Evolutionary conservation across 257 asterid species (phyloP).

Genomic region (Scutellaria baicalensis): DNA sequence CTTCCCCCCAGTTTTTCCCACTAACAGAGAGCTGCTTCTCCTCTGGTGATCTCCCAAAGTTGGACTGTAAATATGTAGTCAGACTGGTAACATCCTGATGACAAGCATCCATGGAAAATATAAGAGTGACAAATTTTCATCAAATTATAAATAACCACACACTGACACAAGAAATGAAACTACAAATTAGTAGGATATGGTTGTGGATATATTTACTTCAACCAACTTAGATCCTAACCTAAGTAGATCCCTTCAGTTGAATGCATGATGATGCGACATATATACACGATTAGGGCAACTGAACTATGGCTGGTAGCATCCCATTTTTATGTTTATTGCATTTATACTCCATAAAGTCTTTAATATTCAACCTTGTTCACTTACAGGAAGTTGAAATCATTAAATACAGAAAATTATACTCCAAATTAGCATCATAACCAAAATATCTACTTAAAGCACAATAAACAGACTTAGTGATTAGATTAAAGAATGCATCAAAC

Average conservation of each 20-base stretch:
- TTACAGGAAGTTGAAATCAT: not conserved
- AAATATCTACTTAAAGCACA: not conserved
- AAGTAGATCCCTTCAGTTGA: not conserved
- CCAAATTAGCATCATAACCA: not conserved
- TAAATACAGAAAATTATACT: not conserved
- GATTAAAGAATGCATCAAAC: not conserved
- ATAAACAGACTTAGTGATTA: not conserved
- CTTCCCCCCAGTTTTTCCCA: conserved; percentile 96
- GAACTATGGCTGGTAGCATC: not conserved
- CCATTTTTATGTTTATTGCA: not conserved
- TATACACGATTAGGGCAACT: not conserved
- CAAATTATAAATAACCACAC: not conserved
- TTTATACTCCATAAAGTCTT: not conserved
- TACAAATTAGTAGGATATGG: not conserved
- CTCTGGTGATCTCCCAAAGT: conserved; percentile 61
- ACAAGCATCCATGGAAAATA: conserved; percentile 17
- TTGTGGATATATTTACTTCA: not conserved
- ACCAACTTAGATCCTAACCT: not conserved
- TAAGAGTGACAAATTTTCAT: not conserved
- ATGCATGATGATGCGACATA: not conserved
- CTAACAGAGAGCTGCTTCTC: conserved; percentile 91
- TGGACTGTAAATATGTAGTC: conserved; percentile 58
- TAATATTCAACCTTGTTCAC: not conserved
- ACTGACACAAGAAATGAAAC: not conserved
- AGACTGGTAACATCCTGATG: conserved; percentile 70